A percentile compares a stretch with the other conserved stretches of the same genome.
Conservation (phyloP, 108 stramenopile species). For the Cyclotella sp. region DNA sequence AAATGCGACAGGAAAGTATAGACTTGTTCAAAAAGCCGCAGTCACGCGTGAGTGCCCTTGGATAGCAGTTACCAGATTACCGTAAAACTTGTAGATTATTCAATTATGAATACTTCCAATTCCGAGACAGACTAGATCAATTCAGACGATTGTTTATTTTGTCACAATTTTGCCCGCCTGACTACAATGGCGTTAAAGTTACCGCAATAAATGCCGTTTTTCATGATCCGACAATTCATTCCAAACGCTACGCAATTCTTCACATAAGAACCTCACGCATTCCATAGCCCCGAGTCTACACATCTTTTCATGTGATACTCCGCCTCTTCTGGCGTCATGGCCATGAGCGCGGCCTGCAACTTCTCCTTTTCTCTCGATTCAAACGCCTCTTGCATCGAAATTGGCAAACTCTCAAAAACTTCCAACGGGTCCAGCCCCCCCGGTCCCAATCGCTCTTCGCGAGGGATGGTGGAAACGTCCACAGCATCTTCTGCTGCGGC, state of each 20-base stretch:
- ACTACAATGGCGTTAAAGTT: no score
- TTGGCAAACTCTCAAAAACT: constrained; percentile 91
- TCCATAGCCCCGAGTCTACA: constrained; percentile 94
- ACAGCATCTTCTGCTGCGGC: constrained; percentile 70
- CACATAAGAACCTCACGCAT: constrained; percentile 37
- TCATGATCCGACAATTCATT: not conserved
- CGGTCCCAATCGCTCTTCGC: constrained; percentile 90
- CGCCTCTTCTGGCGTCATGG: constrained; percentile 85
- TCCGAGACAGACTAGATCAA: no score
- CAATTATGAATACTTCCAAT: no score
- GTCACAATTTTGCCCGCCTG: no score
- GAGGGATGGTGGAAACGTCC: constrained; percentile 73
- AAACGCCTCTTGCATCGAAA: constrained; percentile 92
- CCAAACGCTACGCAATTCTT: not conserved
- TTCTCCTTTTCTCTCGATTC: constrained; percentile 85
- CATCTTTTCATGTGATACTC: constrained; percentile 97
- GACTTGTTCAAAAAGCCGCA: no score
- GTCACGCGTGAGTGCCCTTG: no score
- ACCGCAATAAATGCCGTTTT: no score
- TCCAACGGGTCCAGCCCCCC: constrained; percentile 98
- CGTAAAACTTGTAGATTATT: no score
- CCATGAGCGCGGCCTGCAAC: constrained; percentile 80
- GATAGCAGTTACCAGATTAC: no score
- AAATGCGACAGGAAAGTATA: no score
- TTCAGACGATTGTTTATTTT: no score